Conservation (phyloP, 768 basidiomycete species). For the Psilocybe azurescens region DNA sequence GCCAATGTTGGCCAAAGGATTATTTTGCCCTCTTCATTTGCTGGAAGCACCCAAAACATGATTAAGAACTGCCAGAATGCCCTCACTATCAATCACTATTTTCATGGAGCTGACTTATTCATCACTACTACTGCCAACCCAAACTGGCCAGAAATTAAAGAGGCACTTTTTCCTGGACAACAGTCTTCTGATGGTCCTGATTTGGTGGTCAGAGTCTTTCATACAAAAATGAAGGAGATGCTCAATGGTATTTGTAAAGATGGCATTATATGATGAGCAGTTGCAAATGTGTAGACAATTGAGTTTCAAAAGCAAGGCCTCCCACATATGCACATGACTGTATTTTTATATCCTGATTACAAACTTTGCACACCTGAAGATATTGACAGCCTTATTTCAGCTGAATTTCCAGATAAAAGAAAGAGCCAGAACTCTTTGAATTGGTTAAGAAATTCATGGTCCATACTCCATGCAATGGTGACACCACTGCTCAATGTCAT, state of each 20-base stretch:
- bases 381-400: slow-evolving; percentile 32
- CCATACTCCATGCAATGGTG: slow-evolving; percentile 28
- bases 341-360: slow-evolving; percentile 43
- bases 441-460: slow-evolving; percentile 22
- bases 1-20: too few species aligned
- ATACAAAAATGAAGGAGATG: too few species aligned
- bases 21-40: too few species aligned
- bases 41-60: too few species aligned
- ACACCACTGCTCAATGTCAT: slow-evolving; percentile 29
- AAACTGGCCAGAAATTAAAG: too few species aligned
- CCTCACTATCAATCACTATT: too few species aligned
- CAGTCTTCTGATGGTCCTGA: too few species aligned
- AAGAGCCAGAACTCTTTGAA: slow-evolving; percentile 44
- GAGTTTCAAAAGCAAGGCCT: slow-evolving; percentile 44
- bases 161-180: too few species aligned
- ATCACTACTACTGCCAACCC: too few species aligned
- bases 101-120: too few species aligned
- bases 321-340: slow-evolving; percentile 51
- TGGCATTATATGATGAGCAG: slow-evolving; percentile 42
- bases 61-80: too few species aligned
- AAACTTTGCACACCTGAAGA: slow-evolving; percentile 26
- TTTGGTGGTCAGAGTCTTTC: too few species aligned
- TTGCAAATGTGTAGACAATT: slow-evolving; percentile 41
- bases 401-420: slow-evolving; percentile 40
- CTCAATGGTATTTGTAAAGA: slow-evolving; percentile 33